A percentile compares a stretch with the other conserved stretches of the same genome.
Conservation (phyloP, 2,329 filamentous ascomycete genomes). For the Neopestalotiopsis rosae region DNA sequence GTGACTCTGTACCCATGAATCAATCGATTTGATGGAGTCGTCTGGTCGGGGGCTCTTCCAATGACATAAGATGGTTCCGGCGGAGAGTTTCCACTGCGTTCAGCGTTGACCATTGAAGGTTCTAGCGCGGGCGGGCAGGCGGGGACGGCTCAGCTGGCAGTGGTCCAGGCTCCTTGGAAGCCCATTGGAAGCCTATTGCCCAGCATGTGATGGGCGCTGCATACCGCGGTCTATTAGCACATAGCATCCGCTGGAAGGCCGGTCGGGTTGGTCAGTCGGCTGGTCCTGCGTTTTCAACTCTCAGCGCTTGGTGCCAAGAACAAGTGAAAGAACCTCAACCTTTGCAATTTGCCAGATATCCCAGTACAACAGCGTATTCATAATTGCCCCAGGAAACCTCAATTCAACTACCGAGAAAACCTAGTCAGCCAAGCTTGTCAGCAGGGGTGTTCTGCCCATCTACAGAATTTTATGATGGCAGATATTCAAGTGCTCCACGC, state of each 20-base stretch:
- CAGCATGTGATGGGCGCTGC: conserved; percentile 1
- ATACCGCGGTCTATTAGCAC: neutral
- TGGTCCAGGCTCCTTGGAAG: neutral
- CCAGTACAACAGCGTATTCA: neutral
- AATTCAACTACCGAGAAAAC: neutral
- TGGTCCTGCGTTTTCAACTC: neutral
- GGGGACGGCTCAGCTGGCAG: neutral
- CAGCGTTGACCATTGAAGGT: neutral
- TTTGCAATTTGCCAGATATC: too few species aligned
- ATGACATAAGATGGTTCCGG: conserved; percentile 11
- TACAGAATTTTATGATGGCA: conserved; percentile 30
- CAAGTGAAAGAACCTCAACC: too few species aligned
- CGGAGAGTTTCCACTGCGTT: neutral
- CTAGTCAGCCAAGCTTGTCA: neutral
- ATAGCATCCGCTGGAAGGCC: neutral
- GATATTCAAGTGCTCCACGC: conserved; percentile 59
- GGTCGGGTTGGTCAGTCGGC: neutral
- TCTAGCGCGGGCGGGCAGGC: neutral
- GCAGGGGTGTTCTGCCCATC: neutral
- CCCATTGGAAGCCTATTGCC: neutral
- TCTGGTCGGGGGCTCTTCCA: neutral
- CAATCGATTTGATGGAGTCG: neutral
- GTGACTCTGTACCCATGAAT: conserved; percentile 9
- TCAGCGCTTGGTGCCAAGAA: neutral
- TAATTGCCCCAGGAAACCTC: neutral